These are phyloP conservation scores for Citrus mangshanensis DNA, from an alignment of 345 rosid genomes.

Conservation along the genomic window DNA sequence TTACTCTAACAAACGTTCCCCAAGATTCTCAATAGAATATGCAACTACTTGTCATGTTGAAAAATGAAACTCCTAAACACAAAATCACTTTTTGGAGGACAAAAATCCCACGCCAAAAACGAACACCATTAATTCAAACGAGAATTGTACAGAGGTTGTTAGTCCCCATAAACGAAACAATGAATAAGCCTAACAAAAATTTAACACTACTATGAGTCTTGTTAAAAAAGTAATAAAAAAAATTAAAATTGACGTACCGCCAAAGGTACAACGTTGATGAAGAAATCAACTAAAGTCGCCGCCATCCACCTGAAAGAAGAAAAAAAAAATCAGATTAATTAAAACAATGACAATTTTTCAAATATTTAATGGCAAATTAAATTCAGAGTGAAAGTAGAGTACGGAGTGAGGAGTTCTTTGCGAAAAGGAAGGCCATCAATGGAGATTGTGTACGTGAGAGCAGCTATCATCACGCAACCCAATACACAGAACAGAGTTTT, in stretches of 20 bases:
- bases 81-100: neutral
- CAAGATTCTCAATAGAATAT: neutral
- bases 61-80: neutral
- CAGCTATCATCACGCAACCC: constrained; percentile 47
- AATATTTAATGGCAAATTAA: neutral
- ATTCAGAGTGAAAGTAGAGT: constrained; percentile 14
- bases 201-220: neutral
- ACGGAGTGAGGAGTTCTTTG: constrained; percentile 73
- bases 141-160: neutral
- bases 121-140: neutral
- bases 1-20: neutral
- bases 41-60: neutral
- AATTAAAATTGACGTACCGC: constrained; percentile 37
- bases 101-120: neutral
- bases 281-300: constrained; percentile 74
- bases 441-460: constrained; percentile 56
- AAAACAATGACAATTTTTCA: neutral
- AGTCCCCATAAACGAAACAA: neutral
- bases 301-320: constrained; percentile 62
- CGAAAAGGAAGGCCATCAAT: constrained; percentile 73
- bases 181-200: neutral
- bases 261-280: constrained; percentile 48
- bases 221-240: neutral
- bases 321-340: neutral
- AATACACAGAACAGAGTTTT: constrained; percentile 42